Conservation (phyloP, 495 filamentous ascomycete genomes). For the Aspergillus indologenus region DNA sequence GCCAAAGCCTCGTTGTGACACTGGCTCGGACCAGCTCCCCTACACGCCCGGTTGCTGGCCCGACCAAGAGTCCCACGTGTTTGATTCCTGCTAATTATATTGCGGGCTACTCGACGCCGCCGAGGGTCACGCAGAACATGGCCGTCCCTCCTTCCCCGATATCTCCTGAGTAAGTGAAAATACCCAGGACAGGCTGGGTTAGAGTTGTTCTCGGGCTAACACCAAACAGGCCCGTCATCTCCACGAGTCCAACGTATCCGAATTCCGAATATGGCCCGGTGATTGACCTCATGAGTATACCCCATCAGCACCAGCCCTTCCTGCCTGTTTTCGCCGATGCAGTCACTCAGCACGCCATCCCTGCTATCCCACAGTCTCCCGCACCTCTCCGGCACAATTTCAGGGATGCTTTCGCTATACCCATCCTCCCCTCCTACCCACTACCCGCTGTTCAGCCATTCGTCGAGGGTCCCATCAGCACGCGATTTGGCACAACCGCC, state of each 20-base stretch:
- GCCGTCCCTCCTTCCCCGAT: conserved; percentile 38
- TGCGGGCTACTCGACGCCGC: conserved; percentile 38
- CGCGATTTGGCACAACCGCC: conserved; percentile 6
- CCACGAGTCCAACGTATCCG: conserved; percentile 25
- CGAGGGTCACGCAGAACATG: conserved; percentile 28
- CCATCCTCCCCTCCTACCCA: conserved; percentile 32
- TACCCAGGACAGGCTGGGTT: background rate
- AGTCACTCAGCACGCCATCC: conserved; percentile 24
- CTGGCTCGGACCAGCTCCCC: conserved; percentile 43
- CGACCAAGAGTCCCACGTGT: conserved; percentile 40
- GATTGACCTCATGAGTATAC: conserved; percentile 26
- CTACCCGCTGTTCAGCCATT: conserved; percentile 28
- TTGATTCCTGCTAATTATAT: conserved; percentile 27
- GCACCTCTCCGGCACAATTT: conserved; percentile 27
- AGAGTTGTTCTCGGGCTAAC: background rate
- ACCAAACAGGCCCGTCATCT: conserved; percentile 25
- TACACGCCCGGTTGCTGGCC: conserved; percentile 44
- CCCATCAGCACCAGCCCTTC: conserved; percentile 27
- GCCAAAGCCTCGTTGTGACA: conserved; percentile 44
- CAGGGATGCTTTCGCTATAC: conserved; percentile 31
- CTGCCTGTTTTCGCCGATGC: conserved; percentile 35
- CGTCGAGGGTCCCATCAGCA: conserved; percentile 14
- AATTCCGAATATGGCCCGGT: conserved; percentile 32
- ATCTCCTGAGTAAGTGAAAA: conserved; percentile 34
- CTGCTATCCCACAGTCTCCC: conserved; percentile 33